Base-by-base conservation (phyloP, 2,329 filamentous ascomycete genomes). In the Trichoderma aggressivum region DNA sequence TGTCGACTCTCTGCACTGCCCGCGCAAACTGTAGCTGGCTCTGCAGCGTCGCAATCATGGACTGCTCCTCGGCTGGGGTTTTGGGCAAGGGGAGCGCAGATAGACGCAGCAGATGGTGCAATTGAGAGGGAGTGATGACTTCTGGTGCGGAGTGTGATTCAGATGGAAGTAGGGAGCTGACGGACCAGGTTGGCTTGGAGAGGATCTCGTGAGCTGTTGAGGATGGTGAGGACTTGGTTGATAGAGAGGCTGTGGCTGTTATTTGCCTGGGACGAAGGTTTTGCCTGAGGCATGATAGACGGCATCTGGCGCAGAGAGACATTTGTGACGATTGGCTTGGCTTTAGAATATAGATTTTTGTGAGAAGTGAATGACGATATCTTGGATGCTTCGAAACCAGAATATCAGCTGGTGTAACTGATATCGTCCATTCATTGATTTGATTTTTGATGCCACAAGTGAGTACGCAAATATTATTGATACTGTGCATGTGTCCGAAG, bases 1-100 rank as follows among this genome's bases (percentile, higher is more conserved):
- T 94, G 79, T 97, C 88, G 62, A 97, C 91, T 58, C 86, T 84
- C 78, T 97, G 94, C 24, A 98, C 90, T 73, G 94, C 89, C 73
- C 89, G 90, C n/a, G 98, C 94, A 78, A 99, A 99, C 77, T 92
- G 91, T 0, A 99, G 87, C 79, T 99, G 96, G 36, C 92, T 89
- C 66, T 90, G 87, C 2, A 99, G 86, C 1, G 91, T 94, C 26
- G 86, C 79, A 4, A 97, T 86, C 88, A 97, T 93, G 30, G 85
- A 82, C 0, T 83, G 77, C 79, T 97, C 91, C 75, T 94, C 90
- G 65, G 84, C 84, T 2, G 83, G 74, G 2, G 85, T 85, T 21
- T 85, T 82, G 0, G 95, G 94, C 1, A 86, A 86, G 0, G 95
- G 94, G 0, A 99, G 90, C 16, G 95, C 94, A 5, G 94, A 97